Conservation (phyloP, 1,284 basidiomycete species). For the Leccinum glutinopallens region DNA sequence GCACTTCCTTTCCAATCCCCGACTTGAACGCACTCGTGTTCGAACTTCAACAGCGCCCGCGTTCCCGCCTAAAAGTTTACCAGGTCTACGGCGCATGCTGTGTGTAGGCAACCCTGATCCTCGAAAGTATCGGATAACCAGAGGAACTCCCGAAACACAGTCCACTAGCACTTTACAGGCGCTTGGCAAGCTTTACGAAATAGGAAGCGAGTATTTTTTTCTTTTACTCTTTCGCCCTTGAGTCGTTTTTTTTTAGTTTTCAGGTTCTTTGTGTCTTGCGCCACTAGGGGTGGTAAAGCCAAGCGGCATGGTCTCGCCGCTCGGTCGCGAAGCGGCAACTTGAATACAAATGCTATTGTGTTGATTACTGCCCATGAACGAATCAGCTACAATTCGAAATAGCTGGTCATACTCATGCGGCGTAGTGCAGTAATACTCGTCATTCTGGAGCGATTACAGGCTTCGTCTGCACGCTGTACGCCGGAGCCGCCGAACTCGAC, state of each 20-base stretch:
- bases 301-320: not conserved
- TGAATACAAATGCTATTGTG: not conserved
- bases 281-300: not conserved
- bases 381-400: not conserved
- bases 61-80: not conserved
- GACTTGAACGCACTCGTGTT: not conserved
- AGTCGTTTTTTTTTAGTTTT: not conserved
- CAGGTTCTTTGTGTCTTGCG: not conserved
- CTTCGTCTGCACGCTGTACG: no score
- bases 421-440: no score
- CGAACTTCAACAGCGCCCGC: no score
- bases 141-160: not conserved
- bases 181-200: not conserved
- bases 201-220: not conserved
- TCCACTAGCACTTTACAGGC: not conserved
- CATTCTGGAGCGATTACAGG: no score
- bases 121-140: not conserved
- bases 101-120: not conserved
- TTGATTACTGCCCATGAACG: not conserved
- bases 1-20: not conserved
- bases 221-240: not conserved
- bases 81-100: not conserved
- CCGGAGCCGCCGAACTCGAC: no score
- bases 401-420: no score
- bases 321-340: not conserved